Base-by-base conservation (phyloP, 2,329 filamentous ascomycete genomes). In the Arthrinium puccinioides region DNA sequence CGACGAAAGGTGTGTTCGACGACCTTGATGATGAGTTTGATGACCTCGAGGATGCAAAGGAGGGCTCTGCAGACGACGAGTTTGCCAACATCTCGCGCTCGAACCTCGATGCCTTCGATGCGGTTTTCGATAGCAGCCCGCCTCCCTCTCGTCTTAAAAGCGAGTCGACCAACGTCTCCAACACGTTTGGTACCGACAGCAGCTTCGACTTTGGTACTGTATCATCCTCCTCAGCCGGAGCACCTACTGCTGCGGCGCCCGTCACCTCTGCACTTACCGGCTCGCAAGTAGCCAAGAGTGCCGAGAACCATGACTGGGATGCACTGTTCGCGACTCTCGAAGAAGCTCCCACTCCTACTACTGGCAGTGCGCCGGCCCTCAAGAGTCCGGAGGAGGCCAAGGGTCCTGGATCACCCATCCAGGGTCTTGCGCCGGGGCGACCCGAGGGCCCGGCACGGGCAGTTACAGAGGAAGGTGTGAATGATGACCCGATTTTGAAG, bases 401-500 rank as follows among this genome's bases (percentile, higher is more conserved):
- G 32, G 51, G 44, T 38, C 52, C 43, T n/a, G 48, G 38, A 10
- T 48, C 39, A 9, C 50, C 45, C 36, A 54, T 32, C 21, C 46
- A 40, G 24, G 51, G 40, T 27, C 42, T 44, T 6, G 49, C 51
- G 13, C 41, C 54, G 11, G 51, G 53, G 13, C 46, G 45, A 32
- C 49, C 59, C 4, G 30, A 37, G 3, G 44, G 41, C 0, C 48
- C 60, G 1, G 85, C 83, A 5, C 74, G 86, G 49, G 82, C 84
- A 6, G 65, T 90, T 35, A 84, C 79, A 30, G 75, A 79, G 36
- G 78, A 81, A 15, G 84, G 84, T 4, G 84, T 84, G 52, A 86
- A 94, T 52, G 90, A 97, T 54, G 90, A 97, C 55, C 84, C 87
- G 8, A 90, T 94, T 39, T 65, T 97, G 48, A 94, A 94, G 69